These are phyloP conservation scores for Xylaria cubensis DNA, from an alignment of 495 filamentous ascomycete species.

Conservation along the genomic window DNA sequence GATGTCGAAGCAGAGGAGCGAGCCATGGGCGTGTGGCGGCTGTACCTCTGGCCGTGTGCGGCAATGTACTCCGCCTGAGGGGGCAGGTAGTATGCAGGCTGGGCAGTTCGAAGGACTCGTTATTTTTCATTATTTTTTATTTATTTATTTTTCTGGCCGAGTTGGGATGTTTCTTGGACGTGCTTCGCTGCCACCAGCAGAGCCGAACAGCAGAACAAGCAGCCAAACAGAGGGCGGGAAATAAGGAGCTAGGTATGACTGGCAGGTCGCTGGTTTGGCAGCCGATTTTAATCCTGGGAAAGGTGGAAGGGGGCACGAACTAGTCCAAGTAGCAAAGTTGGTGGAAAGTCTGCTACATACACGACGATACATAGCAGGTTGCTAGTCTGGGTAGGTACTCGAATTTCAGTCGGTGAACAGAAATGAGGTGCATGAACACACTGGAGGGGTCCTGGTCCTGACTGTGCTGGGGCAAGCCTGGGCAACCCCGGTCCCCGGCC, in stretches of 20 bases:
- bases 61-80: slow-evolving; percentile 26
- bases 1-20: slow-evolving; percentile 4
- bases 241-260: slow-evolving; percentile 8
- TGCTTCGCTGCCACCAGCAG: neutral
- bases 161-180: neutral
- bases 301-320: neutral
- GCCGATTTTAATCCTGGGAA: slow-evolving; percentile 9
- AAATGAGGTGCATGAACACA: slow-evolving; percentile 65
- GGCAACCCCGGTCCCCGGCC: slow-evolving; percentile 44
- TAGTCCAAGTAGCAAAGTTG: neutral
- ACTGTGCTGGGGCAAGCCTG: slow-evolving; percentile 22
- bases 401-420: slow-evolving; percentile 58
- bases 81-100: slow-evolving; percentile 25
- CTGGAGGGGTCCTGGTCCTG: slow-evolving; percentile 40
- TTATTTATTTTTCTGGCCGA: slow-evolving; percentile 19
- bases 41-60: slow-evolving; percentile 20
- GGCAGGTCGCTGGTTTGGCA: slow-evolving; percentile 17
- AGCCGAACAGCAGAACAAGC: neutral
- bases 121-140: neutral
- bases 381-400: neutral
- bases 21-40: slow-evolving; percentile 21
- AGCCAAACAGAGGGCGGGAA: slow-evolving; percentile 13
- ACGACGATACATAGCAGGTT: neutral
- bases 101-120: slow-evolving; percentile 8
- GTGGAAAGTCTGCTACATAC: neutral